Evolutionary conservation across 768 basidiomycete species (phyloP).

Genomic region (Boletellus ananiceps): DNA sequence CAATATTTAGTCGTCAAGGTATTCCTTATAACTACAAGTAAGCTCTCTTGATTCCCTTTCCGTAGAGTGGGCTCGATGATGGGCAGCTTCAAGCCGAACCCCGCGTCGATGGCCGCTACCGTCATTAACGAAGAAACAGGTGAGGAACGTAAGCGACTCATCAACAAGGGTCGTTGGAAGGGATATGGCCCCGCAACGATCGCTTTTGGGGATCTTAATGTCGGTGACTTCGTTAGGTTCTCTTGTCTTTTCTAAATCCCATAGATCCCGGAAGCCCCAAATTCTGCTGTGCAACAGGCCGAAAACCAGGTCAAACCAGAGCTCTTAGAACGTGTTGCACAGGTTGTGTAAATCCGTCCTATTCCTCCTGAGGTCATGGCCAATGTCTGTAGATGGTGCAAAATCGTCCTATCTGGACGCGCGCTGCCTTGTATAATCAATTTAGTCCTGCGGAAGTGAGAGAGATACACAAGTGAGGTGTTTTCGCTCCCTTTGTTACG

Average conservation of each 20-base stretch:
- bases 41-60: conserved; percentile 11
- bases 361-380: conserved; percentile 5
- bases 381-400: conserved; percentile 52
- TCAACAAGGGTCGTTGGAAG: conserved; percentile 85
- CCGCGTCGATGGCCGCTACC: conserved; percentile 66
- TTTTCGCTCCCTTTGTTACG: neutral
- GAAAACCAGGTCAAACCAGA: conserved; percentile 49
- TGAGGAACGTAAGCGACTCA: conserved; percentile 75
- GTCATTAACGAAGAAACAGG: conserved; percentile 71
- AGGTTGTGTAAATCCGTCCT: conserved; percentile 34
- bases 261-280: conserved; percentile 65
- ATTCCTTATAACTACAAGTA: conserved; percentile 83
- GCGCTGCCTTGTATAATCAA: conserved; percentile 81
- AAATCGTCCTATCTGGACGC: conserved; percentile 83
- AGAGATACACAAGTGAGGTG: conserved; percentile 68
- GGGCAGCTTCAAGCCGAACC: conserved; percentile 70
- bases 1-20: conserved; percentile 78
- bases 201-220: conserved; percentile 54
- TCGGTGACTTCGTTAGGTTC: conserved; percentile 19
- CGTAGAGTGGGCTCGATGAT: neutral
- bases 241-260: conserved; percentile 1
- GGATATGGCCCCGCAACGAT: conserved; percentile 73
- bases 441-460: conserved; percentile 63
- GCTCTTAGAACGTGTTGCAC: conserved; percentile 51
- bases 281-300: conserved; percentile 57